Evolutionary conservation across 2,329 filamentous ascomycete genomes (phyloP), one percentile per base, ranked within the genome.

Genomic region (Cytospora piceicola): DNA sequence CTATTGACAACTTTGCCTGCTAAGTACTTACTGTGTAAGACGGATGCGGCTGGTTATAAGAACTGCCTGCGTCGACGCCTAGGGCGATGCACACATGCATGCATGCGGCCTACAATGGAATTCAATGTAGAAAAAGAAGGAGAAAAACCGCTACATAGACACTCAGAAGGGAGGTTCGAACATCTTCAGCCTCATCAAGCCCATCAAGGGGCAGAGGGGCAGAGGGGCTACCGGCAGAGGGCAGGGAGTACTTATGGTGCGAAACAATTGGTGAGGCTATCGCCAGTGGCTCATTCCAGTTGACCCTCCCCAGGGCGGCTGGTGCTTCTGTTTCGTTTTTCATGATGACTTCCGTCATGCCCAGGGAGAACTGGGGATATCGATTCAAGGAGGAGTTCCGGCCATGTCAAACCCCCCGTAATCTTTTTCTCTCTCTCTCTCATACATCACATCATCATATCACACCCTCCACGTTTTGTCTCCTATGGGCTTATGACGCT

Each of bases 11-110:
- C 20, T 2, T 7, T 6, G 11, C 20, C 8, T 11, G n/a, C n/a
- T n/a, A n/a, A n/a, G n/a, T n/a, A n/a, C n/a, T 46, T 46, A 22
- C 20, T 22, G 42, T 46, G 20, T 9, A 46, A 46, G 42, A 46
- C 42, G 42, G 8, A 46, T 46, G 42, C 42, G 42, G 42, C 42
- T 46, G 42, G n/a, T 32, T 46, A 46, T 46, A 46, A 46, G n/a
- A 22, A 46, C 42, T 46, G 42, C 42, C 42, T 46, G 42, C 42
- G 11, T 22, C 42, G 42, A 46, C 42, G 42, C 42, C 42, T 46
- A n/a, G 42, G 42, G 42, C 42, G 7, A 22, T 46, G 42, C n/a
- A n/a, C 36, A 15, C 20, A 46, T 46, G 42, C n/a, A 46, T 46
- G 42, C 42, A 46, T 46, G 42, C 42, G 42, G 42, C 20, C 22